phyloP scores from a whole-genome alignment of 192 early-diverging fungal genomes.

The Mortierella claussenii region DNA sequence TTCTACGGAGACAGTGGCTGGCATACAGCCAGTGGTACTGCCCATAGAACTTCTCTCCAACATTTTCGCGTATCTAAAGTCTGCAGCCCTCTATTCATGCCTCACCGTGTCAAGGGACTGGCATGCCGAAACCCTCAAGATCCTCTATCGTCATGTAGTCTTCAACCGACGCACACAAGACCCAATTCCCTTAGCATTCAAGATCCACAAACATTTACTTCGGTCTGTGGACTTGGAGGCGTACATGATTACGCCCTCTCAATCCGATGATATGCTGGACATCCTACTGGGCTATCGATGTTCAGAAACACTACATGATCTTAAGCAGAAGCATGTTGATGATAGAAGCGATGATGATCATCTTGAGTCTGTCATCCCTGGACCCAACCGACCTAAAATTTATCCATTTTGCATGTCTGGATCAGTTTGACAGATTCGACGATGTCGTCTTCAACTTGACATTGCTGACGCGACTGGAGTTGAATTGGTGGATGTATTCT shows the following conservation, averaged over 20 bases:
- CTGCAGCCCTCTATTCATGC: not conserved
- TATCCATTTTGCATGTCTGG: not conserved
- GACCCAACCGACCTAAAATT: not conserved
- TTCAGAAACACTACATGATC: not conserved
- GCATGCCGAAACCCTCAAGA: not conserved
- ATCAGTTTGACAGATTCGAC: not conserved
- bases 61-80: not conserved
- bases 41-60: not conserved
- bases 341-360: not conserved
- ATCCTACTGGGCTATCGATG: not conserved
- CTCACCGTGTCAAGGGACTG: not conserved
- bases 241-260: not conserved
- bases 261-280: not conserved
- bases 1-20: no score
- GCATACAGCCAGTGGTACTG: no score
- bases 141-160: not conserved
- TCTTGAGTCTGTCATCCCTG: not conserved
- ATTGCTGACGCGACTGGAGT: not conserved
- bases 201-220: not conserved
- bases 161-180: not conserved
- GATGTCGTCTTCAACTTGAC: not conserved
- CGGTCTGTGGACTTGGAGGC: not conserved
- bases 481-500: not conserved
- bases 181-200: not conserved
- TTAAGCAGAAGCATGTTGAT: no score